A percentile compares a stretch with the other conserved stretches of the same genome.
These are phyloP conservation scores for Shiraia sp. DNA, from an alignment of 2,329 filamentous ascomycete genomes.

Conservation along the genomic window DNA sequence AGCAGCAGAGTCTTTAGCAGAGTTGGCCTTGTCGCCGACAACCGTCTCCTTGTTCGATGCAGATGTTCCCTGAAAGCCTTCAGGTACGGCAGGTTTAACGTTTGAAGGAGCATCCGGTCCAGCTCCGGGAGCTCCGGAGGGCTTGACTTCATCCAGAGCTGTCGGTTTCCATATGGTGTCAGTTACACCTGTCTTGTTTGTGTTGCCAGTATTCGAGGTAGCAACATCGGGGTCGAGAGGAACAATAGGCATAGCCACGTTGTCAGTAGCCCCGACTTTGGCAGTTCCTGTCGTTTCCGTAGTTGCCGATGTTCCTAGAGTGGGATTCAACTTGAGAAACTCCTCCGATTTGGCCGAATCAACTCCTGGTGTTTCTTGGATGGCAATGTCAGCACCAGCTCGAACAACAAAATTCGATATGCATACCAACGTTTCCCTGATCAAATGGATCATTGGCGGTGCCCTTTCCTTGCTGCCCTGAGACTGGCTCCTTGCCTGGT, in stretches of 20 bases:
- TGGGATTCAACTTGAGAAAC: conserved; percentile 21
- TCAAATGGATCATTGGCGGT: conserved; percentile 74
- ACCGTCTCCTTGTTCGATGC: conserved; percentile 9
- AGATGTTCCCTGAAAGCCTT: background rate
- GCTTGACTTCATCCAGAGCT: conserved; percentile 29
- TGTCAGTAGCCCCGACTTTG: conserved; percentile 16
- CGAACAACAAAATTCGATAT: background rate
- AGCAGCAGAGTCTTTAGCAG: no score
- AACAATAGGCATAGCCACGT: conserved; percentile 18
- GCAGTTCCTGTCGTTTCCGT: conserved; percentile 11
- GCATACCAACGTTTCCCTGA: conserved; percentile 69
- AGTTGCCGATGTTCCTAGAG: conserved; percentile 5
- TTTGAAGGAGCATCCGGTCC: conserved; percentile 18
- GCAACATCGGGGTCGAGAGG: conserved; percentile 23
- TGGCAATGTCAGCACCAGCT: conserved; percentile 9
- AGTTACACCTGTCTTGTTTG: conserved; percentile 24
- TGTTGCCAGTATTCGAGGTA: conserved; percentile 29
- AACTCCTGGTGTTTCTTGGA: conserved; percentile 1
- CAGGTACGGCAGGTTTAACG: conserved; percentile 8
- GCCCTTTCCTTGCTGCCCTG: conserved; percentile 70
- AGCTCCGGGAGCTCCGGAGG: conserved; percentile 26
- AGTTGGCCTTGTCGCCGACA: no score
- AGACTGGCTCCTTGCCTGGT: conserved; percentile 67
- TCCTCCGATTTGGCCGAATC: conserved; percentile 5
- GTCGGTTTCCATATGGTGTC: conserved; percentile 35